Evolutionary conservation across 306 rosid genomes (phyloP), one percentile per base, ranked within the genome.

Genomic region (Acmispon strigosus): DNA sequence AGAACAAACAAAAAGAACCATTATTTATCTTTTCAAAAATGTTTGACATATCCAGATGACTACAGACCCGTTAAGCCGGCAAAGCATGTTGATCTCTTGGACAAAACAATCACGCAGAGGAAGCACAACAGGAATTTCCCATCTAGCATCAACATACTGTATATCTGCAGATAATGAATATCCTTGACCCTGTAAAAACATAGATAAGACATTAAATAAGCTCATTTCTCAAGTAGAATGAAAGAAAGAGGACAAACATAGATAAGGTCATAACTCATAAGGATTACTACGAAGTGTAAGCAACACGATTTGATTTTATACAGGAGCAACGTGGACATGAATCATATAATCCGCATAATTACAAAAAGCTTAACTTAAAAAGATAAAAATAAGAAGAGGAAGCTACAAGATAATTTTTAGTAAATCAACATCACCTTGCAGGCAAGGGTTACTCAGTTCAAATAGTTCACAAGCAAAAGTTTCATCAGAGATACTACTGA

Each of bases 111-210:
- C 98, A 51, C 94, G 94, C 62, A 93, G 94, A 11, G 98, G 98
- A 72, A 86, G 97, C 76, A 86, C 85, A 63, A 88, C 79, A 16
- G 98, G 97, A 74, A 86, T 66, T 70, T 86, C 89, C 96, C 90
- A 83, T 78, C 97, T 87, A 42, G 96, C 85, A 75, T 93, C 98
- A 44, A 88, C 92, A 84, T 93, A 90, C 76, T 90, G 97, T 76
- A 90, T 84, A 86, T 93, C 96, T 47, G 92, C 98, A 15, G 98
- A 91, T 74, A 90, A 73, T 13, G 96, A 93, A 84, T 90, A 93
- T 47, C 98, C 96, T 73, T 93, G 90, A 47, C 96, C 98, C 98
- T 90, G 85, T 81, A 65, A 62, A 79, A 72, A 74, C 55, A 54
- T 48, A 27, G 34, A 49, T 6, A n/a, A 69, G 49, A 54, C n/a